Conservation (phyloP, 345 rosid genomes). For the Noccaea bulbosa region DNA sequence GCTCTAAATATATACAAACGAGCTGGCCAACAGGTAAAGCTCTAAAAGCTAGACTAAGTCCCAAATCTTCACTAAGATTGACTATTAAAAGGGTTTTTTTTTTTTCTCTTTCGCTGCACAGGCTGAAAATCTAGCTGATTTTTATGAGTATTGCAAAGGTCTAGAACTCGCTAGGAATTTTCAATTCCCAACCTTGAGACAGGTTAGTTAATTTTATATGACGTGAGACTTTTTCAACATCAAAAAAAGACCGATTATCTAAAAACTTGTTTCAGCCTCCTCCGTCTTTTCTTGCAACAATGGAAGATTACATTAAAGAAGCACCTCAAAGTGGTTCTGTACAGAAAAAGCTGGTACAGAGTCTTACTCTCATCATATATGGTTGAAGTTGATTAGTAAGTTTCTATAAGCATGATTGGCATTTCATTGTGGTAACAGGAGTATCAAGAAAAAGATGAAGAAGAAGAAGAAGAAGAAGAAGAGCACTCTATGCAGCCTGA, state of each 20-base stretch:
- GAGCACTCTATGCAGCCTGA: conserved; percentile 24
- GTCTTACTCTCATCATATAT: background rate
- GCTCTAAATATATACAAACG: conserved; percentile 84
- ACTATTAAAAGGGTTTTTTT: background rate
- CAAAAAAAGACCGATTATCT: background rate
- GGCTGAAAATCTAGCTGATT: conserved; percentile 66
- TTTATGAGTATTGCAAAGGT: conserved; percentile 44
- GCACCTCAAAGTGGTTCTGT: conserved; percentile 68
- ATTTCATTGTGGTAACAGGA: conserved; percentile 22
- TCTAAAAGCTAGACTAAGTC: conserved; percentile 23
- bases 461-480: conserved; percentile 25
- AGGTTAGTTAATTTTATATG: conserved; percentile 31
- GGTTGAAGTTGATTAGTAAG: background rate
- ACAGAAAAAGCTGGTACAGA: conserved; percentile 78
- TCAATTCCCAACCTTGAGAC: conserved; percentile 47
- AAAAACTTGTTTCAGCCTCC: conserved; percentile 54
- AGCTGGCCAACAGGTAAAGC: conserved; percentile 87
- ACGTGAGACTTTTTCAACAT: conserved; percentile 6
- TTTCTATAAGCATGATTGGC: background rate
- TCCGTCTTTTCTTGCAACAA: conserved; percentile 84
- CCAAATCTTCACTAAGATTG: conserved; percentile 6
- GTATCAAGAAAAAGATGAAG: conserved; percentile 40
- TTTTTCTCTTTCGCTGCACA: conserved; percentile 42
- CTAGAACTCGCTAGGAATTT: conserved; percentile 44
- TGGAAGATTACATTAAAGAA: conserved; percentile 95